Evolutionary conservation across 2,329 filamentous ascomycete genomes (phyloP), one percentile per base, ranked within the genome.

Genomic region (Paecilomyces fulvus): DNA sequence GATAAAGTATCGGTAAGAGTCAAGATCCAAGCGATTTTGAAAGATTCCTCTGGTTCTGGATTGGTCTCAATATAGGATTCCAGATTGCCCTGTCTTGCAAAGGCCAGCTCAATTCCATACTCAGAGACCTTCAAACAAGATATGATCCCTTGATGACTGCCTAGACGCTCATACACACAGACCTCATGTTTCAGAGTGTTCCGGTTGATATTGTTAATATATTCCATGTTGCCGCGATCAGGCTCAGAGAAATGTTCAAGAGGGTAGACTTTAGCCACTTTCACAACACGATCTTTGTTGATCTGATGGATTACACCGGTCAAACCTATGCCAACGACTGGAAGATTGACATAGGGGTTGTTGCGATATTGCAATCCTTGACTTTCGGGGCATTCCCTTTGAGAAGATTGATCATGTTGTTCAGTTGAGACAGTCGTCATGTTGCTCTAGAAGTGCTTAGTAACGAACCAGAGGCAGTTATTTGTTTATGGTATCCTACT

Each of bases 101-200:
- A 55, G 48, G 57, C 59, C 30, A 61, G 49, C 54, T 62, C 57
- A 49, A 61, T 62, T 43, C 59, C 58, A 57, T 60, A 58, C 21
- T 60, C 52, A 31, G 61, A 58, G 37, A 58, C 59, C 55, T 58
- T 50, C 46, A 59, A 55, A 55, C 55, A 63, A 28, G 54, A 52
- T 30, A 60, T 58, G 25, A 61, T 61, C 21, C 59, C 59, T 30
- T 56, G 51, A 56, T 58, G 25, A 30, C 33, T 52, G 48, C 57
- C 59, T 10, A 60, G 54, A 21, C 58, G 55, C 54, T 61, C 28
- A 55, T 56, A 60, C 50, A 59, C 54, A 51, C 58, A 25, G 21
- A 59, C 57, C 49, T 62, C 60, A 33, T 59, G 56, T 33, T 54
- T 30, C 21, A 60, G 50, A 53, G 54, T 56, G 53, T 57, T 21